Base-by-base conservation (phyloP, 1,284 basidiomycete genomes). In the Tylopilus orsonianus region DNA sequence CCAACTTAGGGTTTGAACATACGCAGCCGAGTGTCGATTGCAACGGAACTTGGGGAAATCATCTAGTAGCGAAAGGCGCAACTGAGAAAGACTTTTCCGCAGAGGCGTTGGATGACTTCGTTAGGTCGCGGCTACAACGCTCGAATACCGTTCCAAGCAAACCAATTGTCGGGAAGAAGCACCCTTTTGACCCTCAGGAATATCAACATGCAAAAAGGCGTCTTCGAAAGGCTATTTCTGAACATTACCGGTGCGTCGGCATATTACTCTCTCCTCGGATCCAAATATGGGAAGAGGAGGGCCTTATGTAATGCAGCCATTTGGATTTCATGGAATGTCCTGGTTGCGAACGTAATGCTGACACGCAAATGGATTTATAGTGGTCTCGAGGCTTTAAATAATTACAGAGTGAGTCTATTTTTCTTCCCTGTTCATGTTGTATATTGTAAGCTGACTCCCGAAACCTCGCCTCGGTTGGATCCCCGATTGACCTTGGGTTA, bases 201-300 rank as follows among this genome's bases (percentile, higher is more conserved):
- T 97, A 96, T 69, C 74, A 82, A 35, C 75, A 82, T 41, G 92
- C 93, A 27, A 93, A 89, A 70, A 86, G 85, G 66, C 85, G 83
- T 59, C 73, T 97, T 48, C 87, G 89, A 63, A 84, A 80, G 42
- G 94, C 93, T 1, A 79, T 93, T 2, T 58, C 87, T 46, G 94
- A 97, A 62, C 90, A 90, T 66, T 95, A 97, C 70, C 81, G 87
- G 79, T 87, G 65, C 42, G 63, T 65, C 46, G 19, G 10, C 22
- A 33, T 3, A 14, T 23, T 33, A 2, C 7, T 37, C 8, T 24
- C 18, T 12, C 40, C 32, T 23, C n/a, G 18, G 41, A 13, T 23
- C 26, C 1, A 22, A 16, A 9, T 30, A 14, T 24, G 19, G 13
- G 12, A 18, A 10, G 33, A 30, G 33, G n/a, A n/a, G n/a, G n/a